Base-by-base conservation (phyloP, 768 basidiomycete genomes). In the Asterophora parasitica region DNA sequence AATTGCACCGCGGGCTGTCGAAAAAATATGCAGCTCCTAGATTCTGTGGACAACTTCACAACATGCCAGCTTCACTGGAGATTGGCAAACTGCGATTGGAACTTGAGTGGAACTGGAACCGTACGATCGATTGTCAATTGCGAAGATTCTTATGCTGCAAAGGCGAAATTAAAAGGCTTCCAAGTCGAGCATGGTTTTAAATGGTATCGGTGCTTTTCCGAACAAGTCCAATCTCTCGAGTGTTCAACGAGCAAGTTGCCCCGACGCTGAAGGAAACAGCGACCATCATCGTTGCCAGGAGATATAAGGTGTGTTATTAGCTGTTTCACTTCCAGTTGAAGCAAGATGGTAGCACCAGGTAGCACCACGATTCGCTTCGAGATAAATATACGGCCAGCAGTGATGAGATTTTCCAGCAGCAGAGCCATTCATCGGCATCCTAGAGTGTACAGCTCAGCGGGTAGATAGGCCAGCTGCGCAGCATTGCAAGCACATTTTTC, bases 61-160 rank as follows among this genome's bases (percentile, higher is more conserved):
- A n/a, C n/a, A n/a, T n/a, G n/a, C 6, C 10, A 16, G 26, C 43
- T 31, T 70, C 56, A 84, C 57, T 88, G 85, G 42, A 89, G 69
- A 56, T 85, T 86, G 37, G 87, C 85, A 52, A 85, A 85, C 39
- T 83, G 65, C 0, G n/a, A n/a, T n/a, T n/a, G n/a, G n/a, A n/a
- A n/a, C n/a, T n/a, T n/a, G n/a, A n/a, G n/a, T n/a, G n/a, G n/a
- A n/a, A n/a, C n/a, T n/a, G n/a, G n/a, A n/a, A n/a, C n/a, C n/a
- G n/a, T n/a, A n/a, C n/a, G n/a, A n/a, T n/a, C n/a, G 50, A 70
- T 83, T 48, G 80, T 77, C 9, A 82, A 82, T 57, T 72, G 80
- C 4, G 61, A 69, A 4, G 81, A 83, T 56, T 61, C 73, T 10
- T 83, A 82, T 51, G 79, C 80, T 7, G 75, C 69, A 33, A 72